phyloP scores from a whole-genome alignment of 2,329 filamentous ascomycete species.

The Ceratocystis alfenasii region DNA sequence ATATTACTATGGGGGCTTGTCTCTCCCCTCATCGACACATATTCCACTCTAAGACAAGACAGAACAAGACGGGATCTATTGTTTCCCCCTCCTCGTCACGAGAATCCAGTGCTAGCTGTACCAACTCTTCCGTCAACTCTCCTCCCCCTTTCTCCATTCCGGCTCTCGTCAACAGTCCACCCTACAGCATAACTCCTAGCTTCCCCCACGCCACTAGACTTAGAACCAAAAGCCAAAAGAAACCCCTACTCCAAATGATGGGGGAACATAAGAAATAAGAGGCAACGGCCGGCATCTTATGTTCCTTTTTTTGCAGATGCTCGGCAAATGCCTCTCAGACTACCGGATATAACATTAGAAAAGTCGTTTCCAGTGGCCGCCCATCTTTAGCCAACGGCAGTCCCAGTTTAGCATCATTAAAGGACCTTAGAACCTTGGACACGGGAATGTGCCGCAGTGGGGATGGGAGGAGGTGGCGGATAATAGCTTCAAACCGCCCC shows the following conservation, averaged over 20 bases:
- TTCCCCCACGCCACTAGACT: neutral
- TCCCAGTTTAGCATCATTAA: neutral
- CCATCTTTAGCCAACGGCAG: neutral
- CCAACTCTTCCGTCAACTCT: neutral
- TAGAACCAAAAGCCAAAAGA: neutral
- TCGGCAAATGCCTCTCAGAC: neutral
- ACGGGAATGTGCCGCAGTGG: neutral
- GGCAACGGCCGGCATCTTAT: neutral
- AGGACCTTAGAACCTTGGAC: neutral
- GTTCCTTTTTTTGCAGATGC: neutral
- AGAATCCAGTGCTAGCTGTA: neutral
- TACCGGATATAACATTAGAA: neutral
- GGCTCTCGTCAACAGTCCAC: neutral
- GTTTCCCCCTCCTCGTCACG: too few relatives aligned
- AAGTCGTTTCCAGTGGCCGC: neutral
- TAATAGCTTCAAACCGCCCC: neutral
- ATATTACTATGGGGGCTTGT: too few relatives aligned
- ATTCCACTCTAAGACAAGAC: neutral
- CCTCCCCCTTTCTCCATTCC: neutral
- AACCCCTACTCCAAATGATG: neutral
- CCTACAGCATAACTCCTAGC: neutral
- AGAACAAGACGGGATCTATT: neutral
- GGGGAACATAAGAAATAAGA: conserved; percentile 3
- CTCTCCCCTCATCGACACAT: neutral
- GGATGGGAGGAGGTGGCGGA: neutral